phyloP scores from a whole-genome alignment of 2,329 filamentous ascomycete genomes.

The Clarireedia monteithiana region DNA sequence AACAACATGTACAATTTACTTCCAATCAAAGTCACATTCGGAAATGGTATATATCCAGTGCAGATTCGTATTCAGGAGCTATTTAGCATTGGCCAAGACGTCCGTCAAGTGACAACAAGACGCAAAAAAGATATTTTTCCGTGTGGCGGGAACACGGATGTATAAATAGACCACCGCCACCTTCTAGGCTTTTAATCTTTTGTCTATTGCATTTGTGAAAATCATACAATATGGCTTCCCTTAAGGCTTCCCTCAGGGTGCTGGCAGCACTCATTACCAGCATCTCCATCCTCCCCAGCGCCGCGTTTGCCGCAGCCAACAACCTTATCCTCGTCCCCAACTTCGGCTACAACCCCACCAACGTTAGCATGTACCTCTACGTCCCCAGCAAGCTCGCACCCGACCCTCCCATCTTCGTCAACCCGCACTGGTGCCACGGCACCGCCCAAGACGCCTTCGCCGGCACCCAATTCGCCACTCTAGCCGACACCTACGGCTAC shows the following conservation, averaged over 20 bases:
- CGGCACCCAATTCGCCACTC: conserved; percentile 38
- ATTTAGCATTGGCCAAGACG: not conserved
- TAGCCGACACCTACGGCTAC: conserved; percentile 48
- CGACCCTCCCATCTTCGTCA: conserved; percentile 21
- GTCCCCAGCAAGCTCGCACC: conserved; percentile 15
- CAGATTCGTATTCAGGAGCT: not conserved
- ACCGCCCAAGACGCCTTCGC: conserved; percentile 31
- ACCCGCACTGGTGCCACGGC: conserved; percentile 31
- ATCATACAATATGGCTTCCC: not conserved
- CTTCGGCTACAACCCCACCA: conserved; percentile 20
- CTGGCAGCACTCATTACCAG: not conserved
- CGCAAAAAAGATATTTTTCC: not conserved
- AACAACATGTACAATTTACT: not conserved
- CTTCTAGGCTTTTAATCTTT: not conserved
- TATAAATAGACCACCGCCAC: not conserved
- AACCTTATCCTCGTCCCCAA: conserved; percentile 11
- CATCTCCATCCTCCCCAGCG: not conserved
- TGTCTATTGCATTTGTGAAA: not conserved
- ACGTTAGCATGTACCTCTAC: conserved; percentile 23
- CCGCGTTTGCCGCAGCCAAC: not conserved
- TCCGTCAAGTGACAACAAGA: not conserved
- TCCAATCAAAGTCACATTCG: not conserved
- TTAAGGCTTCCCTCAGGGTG: not conserved
- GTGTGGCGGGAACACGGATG: not conserved
- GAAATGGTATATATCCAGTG: not conserved